Evolutionary conservation across 768 basidiomycete species (phyloP), one percentile per base, ranked within the genome.

Genomic region (Cystofilobasidium bisporidii): DNA sequence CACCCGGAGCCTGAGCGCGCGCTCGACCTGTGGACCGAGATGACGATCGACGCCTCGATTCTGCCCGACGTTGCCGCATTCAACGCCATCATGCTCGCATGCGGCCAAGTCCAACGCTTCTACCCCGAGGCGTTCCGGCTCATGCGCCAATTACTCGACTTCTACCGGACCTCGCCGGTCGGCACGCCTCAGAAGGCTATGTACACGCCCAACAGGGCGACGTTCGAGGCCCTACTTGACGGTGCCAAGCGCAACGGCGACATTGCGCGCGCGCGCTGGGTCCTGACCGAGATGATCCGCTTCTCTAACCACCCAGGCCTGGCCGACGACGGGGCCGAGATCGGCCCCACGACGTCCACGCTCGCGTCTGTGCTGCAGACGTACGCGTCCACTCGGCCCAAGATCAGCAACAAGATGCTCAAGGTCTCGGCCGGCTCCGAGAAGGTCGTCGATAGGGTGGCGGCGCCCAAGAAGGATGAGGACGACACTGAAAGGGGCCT

Each of bases 1-100:
- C 76, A 82, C 17, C 84, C 87, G 0, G 87, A 93, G 71, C 89
- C 91, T 0, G 91, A 96, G 74, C 86, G 89, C 50, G 96, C 94
- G 0, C 80, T 94, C 67, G 96, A 99, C 74, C 80, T 98, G 0
- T 96, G 88, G 84, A 85, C 83, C 30, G 94, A 98, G 76, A 91
- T 98, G 91, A 88, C 87, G 2, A 76, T 83, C 1, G 88, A 91
- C 72, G 82, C 82, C 36, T 71, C 79, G 3, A 76, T 91, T 18
- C 69, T 77, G 15, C 91, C 93, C 0, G 85, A 84, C 0, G 79
- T 80, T 1, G 83, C 80, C 5, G 81, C 89, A 3, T 99, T 90
- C 74, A 86, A 86, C 69, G 91, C 91, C 0, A 77, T 88, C 65
- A 92, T 97, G 72, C 81, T 85, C 14, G 87, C 89, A 0, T 89